Percentiles rank a stretch among this genome's conserved stretches.
Conservation (phyloP, 345 rosid genomes). For the thale cress (Arabidopsis thaliana) region TAIR10.1 NC_003075.7:15116501-15117000, state of each 20-base stretch:
- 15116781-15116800: constrained; percentile 23
- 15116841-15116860: constrained; percentile 37
- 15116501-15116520: constrained; percentile 41
- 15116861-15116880: constrained; percentile 12
- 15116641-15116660: constrained; percentile 36
- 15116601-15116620: constrained; percentile 42
- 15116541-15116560: constrained; percentile 28
- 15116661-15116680: constrained; percentile 33
- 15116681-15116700: constrained; percentile 43
- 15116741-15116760: constrained; percentile 45
- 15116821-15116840: constrained; percentile 14
- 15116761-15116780: constrained; percentile 43
- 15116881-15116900: constrained; percentile 26
- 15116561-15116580: constrained; percentile 28
- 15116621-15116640: constrained; percentile 38
- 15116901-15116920: constrained; percentile 38
- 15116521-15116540: constrained; percentile 32
- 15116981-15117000: constrained; percentile 53
- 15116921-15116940: constrained; percentile 34
- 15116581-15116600: constrained; percentile 27
- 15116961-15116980: constrained; percentile 45
- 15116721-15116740: constrained; percentile 44
- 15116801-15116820: constrained; percentile 28
- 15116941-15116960: constrained; percentile 35
- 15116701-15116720: constrained; percentile 38